These are phyloP conservation scores for Chlorella sp. DNA, from an alignment of 139 green algal species.

Conservation along the genomic window DNA sequence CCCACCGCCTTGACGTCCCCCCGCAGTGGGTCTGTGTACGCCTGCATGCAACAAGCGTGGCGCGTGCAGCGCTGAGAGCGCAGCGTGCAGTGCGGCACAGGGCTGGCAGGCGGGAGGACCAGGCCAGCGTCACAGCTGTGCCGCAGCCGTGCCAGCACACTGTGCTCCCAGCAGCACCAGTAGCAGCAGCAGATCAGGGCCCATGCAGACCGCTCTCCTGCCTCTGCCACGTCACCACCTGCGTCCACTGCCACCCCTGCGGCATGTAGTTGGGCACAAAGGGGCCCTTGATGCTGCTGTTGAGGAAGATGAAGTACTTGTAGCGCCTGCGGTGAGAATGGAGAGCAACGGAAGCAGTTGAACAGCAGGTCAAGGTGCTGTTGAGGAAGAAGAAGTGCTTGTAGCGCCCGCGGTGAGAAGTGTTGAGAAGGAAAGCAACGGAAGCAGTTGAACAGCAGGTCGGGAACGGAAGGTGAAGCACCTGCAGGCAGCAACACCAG, in stretches of 20 bases:
- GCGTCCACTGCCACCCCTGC: constrained; percentile 76
- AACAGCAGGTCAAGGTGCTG: neutral
- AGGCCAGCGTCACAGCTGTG: too few species aligned
- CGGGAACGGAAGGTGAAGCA: constrained; percentile 61
- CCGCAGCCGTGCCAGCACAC: too few species aligned
- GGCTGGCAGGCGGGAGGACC: too few species aligned
- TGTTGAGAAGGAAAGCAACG: too few species aligned
- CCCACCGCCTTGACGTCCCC: constrained; percentile 56
- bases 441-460: neutral
- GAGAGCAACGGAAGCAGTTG: neutral
- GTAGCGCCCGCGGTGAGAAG: constrained; percentile 26
- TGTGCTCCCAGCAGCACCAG: too few species aligned
- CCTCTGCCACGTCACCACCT: neutral
- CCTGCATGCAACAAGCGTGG: neutral
- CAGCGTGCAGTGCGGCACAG: too few species aligned
- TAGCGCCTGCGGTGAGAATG: constrained; percentile 27
- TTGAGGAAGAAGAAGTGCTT: constrained; percentile 68
- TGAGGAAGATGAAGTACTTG: constrained; percentile 66
- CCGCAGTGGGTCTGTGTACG: constrained; percentile 58
- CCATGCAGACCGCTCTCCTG: too few species aligned
- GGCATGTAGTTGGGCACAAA: constrained; percentile 65
- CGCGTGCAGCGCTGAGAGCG: too few species aligned
- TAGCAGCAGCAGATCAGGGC: too few species aligned
- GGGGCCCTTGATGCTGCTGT: constrained; percentile 53
- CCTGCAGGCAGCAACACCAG: too few species aligned